These are phyloP conservation scores for Tetragonia tetragonoides DNA, from an alignment of 148 eudicot genomes.

Conservation along the genomic window DNA sequence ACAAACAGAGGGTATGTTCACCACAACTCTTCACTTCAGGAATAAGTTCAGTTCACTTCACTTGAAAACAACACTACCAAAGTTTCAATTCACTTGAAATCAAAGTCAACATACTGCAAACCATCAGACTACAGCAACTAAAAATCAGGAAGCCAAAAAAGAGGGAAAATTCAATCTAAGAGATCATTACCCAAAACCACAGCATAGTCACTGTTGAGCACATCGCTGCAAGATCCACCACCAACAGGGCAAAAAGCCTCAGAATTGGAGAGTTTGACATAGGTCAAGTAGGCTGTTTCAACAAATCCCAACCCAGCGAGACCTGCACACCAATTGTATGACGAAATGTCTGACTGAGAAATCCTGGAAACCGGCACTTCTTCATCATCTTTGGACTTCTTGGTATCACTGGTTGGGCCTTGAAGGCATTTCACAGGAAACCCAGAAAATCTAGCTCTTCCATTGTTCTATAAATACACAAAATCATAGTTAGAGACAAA, in stretches of 20 bases:
- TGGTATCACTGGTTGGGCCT: conserved; percentile 18
- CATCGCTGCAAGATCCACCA: conserved; percentile 61
- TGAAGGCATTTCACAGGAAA: conserved; percentile 22
- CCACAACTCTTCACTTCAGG: no score
- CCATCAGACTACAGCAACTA: background rate
- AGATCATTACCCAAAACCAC: conserved; percentile 50
- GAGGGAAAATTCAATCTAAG: background rate
- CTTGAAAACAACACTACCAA: no score
- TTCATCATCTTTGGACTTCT: conserved; percentile 28
- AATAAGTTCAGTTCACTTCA: no score
- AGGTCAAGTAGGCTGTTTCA: conserved; percentile 74
- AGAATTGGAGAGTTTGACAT: conserved; percentile 61
- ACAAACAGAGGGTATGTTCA: no score
- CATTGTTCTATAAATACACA: conserved; percentile 2
- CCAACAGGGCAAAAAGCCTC: conserved; percentile 80
- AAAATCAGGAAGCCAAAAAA: background rate
- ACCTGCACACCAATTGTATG: conserved; percentile 81
- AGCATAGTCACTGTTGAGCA: conserved; percentile 79
- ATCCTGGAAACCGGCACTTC: conserved; percentile 9
- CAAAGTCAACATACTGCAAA: background rate
- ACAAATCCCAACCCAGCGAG: conserved; percentile 71
- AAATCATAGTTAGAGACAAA: background rate
- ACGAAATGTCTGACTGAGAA: conserved; percentile 37
- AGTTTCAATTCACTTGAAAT: background rate
- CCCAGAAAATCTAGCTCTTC: conserved; percentile 3